Evolutionary conservation across 2,329 filamentous ascomycete genomes (phyloP), one percentile per base, ranked within the genome.

Genomic region (Cladophialophora chaetospira): DNA sequence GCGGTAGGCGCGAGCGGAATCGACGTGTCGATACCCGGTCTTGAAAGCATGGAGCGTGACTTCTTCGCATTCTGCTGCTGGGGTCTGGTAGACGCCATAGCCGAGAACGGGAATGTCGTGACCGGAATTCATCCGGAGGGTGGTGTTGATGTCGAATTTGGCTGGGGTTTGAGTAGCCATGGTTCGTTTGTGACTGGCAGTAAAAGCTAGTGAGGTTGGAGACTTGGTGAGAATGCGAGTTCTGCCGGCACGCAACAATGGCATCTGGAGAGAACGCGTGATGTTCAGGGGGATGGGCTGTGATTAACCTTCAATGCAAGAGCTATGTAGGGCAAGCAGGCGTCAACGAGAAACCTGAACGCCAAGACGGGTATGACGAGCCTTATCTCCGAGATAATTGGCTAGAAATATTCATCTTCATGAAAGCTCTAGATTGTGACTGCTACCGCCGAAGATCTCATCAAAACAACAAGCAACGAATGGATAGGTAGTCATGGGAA

Each of bases 1-100:
- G 21, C 72, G 72, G 68, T 86, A 87, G 21, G 70, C 75, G 9
- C 78, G 77, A 2, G 84, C 83, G 1, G 79, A 82, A 68, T 87
- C 84, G 60, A 86, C 79, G 72, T 86, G 82, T 58, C 79, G 75
- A 65, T 85, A 85, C 45, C 83, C 82, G 11, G 72, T 69, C 61
- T 79, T 73, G 57, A 85, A 73, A 0, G 82, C 80, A 60, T 86
- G 82, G 10, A 76, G 63, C 5, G 82, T 81, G 1, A 86, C 82
- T 25, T 79, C 76, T 65, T 84, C 79, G n/a, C 82, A 79, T 4
- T 81, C 70, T 56, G 79, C 77, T 19, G 81, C 75, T 10, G 84
- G 84, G 9, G 79, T 83, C 50, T 59, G 47, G 9, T 45, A 57
- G n/a, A 77, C 75, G 19, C 75, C 74, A 61, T 73, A 76, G 6